Percentiles rank a stretch among this genome's conserved stretches.
These are phyloP conservation scores for Protomyces inundatus DNA, from an alignment of 1,139 yeast species.

Conservation along the genomic window DNA sequence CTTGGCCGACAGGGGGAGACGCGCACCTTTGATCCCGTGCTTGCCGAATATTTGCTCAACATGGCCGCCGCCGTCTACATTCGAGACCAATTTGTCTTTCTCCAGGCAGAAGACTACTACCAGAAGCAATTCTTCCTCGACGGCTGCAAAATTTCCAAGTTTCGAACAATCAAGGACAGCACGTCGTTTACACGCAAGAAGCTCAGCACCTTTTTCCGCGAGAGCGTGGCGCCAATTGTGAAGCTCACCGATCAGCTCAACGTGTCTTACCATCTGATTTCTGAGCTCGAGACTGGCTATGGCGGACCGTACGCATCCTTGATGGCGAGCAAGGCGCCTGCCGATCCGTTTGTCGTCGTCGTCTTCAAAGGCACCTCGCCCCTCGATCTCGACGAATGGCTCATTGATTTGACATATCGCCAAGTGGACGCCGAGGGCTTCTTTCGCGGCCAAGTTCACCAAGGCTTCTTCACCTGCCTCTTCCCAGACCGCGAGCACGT, in stretches of 20 bases:
- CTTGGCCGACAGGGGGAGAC: background rate
- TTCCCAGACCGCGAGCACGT: constrained; percentile 1
- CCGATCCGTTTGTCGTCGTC: constrained; percentile 6
- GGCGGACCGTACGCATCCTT: constrained; percentile 19
- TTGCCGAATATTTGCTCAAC: constrained; percentile 8
- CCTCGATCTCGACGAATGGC: constrained; percentile 4
- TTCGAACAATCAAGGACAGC: background rate
- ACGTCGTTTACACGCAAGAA: background rate
- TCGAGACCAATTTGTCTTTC: background rate
- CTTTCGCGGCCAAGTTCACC: constrained; percentile 3
- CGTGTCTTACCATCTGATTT: background rate
- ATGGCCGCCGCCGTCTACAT: constrained; percentile 10
- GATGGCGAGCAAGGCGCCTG: background rate
- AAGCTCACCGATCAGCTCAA: background rate
- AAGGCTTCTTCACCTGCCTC: constrained; percentile 16
- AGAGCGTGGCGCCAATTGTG: background rate
- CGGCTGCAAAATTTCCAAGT: background rate
- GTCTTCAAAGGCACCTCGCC: constrained; percentile 21
- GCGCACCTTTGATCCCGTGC: background rate
- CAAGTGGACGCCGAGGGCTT: background rate
- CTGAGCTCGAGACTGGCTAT: constrained; percentile 16
- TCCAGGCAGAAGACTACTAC: constrained; percentile 2
- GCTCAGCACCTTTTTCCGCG: background rate
- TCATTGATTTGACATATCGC: constrained; percentile 13
- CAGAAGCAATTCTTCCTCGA: background rate